A percentile compares a stretch with the other conserved stretches of the same genome.
Conservation (phyloP, 345 rosid species). For the Pistacia atlantica region DNA sequence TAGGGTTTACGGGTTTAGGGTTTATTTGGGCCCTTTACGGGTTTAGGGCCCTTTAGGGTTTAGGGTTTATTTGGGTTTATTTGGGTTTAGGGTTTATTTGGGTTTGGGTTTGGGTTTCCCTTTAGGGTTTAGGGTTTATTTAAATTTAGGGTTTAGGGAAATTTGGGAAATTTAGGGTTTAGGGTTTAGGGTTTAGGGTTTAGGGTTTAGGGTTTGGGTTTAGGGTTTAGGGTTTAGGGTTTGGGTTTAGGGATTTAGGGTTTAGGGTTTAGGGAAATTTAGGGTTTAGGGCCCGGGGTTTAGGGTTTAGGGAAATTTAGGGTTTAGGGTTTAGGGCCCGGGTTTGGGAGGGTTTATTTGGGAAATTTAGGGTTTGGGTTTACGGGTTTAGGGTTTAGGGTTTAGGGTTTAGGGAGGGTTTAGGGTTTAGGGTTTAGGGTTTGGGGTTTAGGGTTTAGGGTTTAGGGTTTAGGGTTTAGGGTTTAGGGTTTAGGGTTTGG, state of each 20-base stretch:
- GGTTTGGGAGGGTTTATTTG: slow-evolving; percentile 10
- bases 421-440: slow-evolving; percentile 25
- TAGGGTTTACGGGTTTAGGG: slow-evolving; percentile 8
- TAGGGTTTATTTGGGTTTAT: slow-evolving; percentile 16
- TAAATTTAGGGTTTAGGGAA: too few relatives aligned
- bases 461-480: slow-evolving; percentile 26
- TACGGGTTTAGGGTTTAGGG: slow-evolving; percentile 14
- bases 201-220: slow-evolving; percentile 11
- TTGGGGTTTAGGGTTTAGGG: slow-evolving; percentile 28
- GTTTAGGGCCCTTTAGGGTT: slow-evolving; percentile 13
- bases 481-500: slow-evolving; percentile 30
- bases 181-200: slow-evolving; percentile 25
- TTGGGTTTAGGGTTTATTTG: slow-evolving; percentile 18
- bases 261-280: too few relatives aligned
- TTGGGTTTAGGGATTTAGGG: slow-evolving; percentile 22
- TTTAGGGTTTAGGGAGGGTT: slow-evolving; percentile 18
- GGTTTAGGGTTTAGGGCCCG: slow-evolving; percentile 13
- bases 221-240: slow-evolving; percentile 20
- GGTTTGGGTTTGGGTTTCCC: slow-evolving; percentile 11
- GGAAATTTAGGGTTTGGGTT: slow-evolving; percentile 2
- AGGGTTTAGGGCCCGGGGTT: too few relatives aligned
- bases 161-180: too few relatives aligned
- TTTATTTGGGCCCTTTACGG: slow-evolving; percentile 7
- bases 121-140: too few relatives aligned
- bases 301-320: too few relatives aligned